Evolutionary conservation across 2,329 filamentous ascomycete species (phyloP).

Genomic region (Dactylellina cionopaga): DNA sequence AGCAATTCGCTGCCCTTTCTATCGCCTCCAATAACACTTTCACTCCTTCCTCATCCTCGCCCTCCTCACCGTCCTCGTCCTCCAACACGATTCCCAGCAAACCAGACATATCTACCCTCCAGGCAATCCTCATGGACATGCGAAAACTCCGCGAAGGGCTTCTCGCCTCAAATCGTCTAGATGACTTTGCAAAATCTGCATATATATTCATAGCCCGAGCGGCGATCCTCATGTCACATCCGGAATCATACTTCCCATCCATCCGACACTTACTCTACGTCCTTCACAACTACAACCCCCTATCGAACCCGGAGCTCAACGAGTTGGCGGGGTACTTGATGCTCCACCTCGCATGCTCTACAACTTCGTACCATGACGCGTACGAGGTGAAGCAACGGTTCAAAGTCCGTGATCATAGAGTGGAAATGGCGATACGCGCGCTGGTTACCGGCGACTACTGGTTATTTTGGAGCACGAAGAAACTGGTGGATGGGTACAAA

Average conservation of each 20-base stretch:
- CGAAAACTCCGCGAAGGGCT: constrained; percentile 92
- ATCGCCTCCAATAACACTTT: constrained; percentile 46
- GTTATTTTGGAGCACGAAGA: constrained; percentile 76
- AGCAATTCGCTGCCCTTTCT: constrained; percentile 48
- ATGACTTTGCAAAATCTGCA: constrained; percentile 84
- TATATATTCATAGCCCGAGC: constrained; percentile 92
- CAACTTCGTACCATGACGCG: constrained; percentile 77
- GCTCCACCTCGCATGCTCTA: constrained; percentile 87
- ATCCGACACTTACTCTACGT: constrained; percentile 78
- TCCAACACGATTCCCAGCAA: no score
- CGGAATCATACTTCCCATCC: constrained; percentile 89
- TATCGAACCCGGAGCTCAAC: constrained; percentile 76
- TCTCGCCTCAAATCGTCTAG: constrained; percentile 77
- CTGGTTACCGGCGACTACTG: constrained; percentile 85
- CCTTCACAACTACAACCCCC: constrained; percentile 74
- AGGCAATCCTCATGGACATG: constrained; percentile 77
- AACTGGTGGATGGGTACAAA: constrained; percentile 80
- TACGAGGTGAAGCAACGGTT: constrained; percentile 73
- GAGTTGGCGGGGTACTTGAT: constrained; percentile 85
- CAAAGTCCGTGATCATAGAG: constrained; percentile 71
- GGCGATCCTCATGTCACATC: constrained; percentile 80
- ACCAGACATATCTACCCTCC: constrained; percentile 30
- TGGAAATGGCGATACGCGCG: constrained; percentile 75
- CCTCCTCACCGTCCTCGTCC: constrained; percentile 12
- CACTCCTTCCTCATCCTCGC: constrained; percentile 24